Evolutionary conservation across 2,329 filamentous ascomycete species (phyloP).

Genomic region (Talaromyces rugulosus): DNA sequence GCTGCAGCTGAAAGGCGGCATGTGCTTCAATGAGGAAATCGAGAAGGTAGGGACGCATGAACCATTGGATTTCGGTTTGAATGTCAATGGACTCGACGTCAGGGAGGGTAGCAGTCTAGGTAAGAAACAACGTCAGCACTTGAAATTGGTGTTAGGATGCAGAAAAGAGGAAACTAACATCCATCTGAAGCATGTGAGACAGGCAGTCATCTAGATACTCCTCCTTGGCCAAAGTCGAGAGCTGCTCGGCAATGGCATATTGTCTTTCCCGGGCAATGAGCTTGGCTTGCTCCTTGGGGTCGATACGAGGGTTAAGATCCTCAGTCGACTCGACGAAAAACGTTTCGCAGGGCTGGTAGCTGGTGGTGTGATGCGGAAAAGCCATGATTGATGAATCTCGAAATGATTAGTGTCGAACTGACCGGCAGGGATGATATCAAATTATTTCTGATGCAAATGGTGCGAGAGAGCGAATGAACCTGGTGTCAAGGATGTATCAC

Average conservation of each 20-base stretch:
- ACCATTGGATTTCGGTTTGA: conserved; percentile 99
- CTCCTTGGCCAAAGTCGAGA: conserved; percentile 77
- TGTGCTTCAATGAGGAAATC: conserved; percentile 98
- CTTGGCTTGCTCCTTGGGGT: conserved; percentile 70
- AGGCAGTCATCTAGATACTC: conserved; percentile 95
- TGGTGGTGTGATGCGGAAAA: conserved; percentile 48
- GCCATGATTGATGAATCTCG: conserved; percentile 46
- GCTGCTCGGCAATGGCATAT: conserved; percentile 81
- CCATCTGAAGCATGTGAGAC: conserved; percentile 92
- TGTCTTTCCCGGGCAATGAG: conserved; percentile 77
- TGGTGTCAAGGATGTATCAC: conserved; percentile 30
- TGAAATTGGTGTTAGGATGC: not conserved
- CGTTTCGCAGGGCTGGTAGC: conserved; percentile 62
- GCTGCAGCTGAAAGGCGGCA: conserved; percentile 86
- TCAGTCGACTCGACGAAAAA: conserved; percentile 63
- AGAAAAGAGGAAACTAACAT: conserved; percentile 47
- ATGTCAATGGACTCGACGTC: conserved; percentile 98
- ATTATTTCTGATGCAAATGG: conserved; percentile 24
- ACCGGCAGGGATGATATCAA: conserved; percentile 19
- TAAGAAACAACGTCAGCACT: not conserved
- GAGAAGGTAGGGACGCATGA: conserved; percentile 96
- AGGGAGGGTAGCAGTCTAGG: conserved; percentile 75
- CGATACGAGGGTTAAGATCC: conserved; percentile 54
- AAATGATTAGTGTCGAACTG: conserved; percentile 16
- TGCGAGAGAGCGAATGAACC: conserved; percentile 41